Evolutionary conservation across 345 rosid species (phyloP), one percentile per base, ranked within the genome.

Genomic region (Lumnitzera racemosa): DNA sequence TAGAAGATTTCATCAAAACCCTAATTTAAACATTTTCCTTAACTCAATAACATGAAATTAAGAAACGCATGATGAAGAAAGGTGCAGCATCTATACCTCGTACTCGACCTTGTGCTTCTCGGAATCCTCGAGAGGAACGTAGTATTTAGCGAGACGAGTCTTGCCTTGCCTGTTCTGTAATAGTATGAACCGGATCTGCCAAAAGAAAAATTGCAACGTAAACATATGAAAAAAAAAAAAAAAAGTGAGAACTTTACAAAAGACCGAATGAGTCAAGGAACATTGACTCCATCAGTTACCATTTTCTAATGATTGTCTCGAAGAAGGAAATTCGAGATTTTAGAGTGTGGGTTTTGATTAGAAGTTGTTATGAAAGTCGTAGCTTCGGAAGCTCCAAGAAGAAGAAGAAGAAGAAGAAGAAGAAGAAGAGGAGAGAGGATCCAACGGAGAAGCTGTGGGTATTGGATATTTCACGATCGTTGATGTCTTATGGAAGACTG

Each of bases 31-130:
- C 48, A 41, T 16, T 52, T 27, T 55, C 23, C 53, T 25, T 11
- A 24, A 15, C 24, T 56, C 49, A 15, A 23, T 24, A 56, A 61
- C 15, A 1, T 48, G 24, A 5, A 36, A 13, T 20, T 14, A 17
- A 13, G 23, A 24, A 24, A 13, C 23, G 59, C 14, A n/a, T 16
- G 47, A 13, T 53, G 41, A 12, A 48, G 25, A 20, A 49, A 68
- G 56, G 27, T 4, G 23, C 54, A 12, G 23, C 2, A 17, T n/a
- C 8, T 43, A 12, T 55, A 88, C 98, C 91, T 92, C 98, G 81
- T 89, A 92, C 70, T 92, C 98, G 67, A 92, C 96, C 64, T 82
- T 89, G 84, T 92, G 96, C 78, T 92, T 92, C 89, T 92, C 96
- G 36, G 96, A 82, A 61, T 89, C 98, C 74, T 92, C 98, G 59